phyloP scores from a whole-genome alignment of 768 basidiomycete species.

The Boletus rubropictus region DNA sequence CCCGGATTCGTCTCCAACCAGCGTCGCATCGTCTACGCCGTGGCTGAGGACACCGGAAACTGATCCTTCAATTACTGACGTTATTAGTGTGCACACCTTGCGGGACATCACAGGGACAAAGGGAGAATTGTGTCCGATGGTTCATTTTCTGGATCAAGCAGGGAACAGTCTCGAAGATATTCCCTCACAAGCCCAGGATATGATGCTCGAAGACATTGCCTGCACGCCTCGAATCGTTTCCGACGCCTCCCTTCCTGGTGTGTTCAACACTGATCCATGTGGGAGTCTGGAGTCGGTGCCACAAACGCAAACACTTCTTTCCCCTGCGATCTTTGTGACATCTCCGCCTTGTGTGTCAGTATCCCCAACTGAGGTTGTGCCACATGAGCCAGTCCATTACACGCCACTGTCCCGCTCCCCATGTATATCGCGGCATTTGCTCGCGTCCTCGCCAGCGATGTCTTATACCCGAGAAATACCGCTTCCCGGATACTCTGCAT shows the following conservation, averaged over 20 bases:
- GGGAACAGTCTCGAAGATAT: conserved; percentile 14
- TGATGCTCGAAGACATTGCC: conserved; percentile 22
- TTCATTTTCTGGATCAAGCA: conserved; percentile 12
- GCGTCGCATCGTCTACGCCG: conserved; percentile 19
- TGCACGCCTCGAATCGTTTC: conserved; percentile 3
- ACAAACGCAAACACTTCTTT: not conserved
- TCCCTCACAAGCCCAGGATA: not conserved
- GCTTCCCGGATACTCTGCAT: not conserved
- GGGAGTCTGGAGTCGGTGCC: not conserved
- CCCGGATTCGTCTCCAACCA: conserved; percentile 22
- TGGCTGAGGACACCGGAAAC: conserved; percentile 18
- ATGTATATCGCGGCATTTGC: not conserved
- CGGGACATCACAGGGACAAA: conserved; percentile 2
- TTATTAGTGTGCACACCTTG: not conserved
- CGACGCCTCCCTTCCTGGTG: not conserved
- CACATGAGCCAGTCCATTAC: not conserved
- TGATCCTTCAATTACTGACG: not conserved
- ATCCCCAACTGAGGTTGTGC: not conserved
- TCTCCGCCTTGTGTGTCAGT: not conserved
- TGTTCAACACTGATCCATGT: not conserved
- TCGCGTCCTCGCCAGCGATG: not conserved
- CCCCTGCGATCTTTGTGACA: not conserved
- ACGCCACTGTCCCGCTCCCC: not conserved
- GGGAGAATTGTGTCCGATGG: not conserved
- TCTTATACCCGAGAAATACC: not conserved